phyloP scores from a whole-genome alignment of 2,329 filamentous ascomycete genomes.

The Talaromyces sp. region DNA sequence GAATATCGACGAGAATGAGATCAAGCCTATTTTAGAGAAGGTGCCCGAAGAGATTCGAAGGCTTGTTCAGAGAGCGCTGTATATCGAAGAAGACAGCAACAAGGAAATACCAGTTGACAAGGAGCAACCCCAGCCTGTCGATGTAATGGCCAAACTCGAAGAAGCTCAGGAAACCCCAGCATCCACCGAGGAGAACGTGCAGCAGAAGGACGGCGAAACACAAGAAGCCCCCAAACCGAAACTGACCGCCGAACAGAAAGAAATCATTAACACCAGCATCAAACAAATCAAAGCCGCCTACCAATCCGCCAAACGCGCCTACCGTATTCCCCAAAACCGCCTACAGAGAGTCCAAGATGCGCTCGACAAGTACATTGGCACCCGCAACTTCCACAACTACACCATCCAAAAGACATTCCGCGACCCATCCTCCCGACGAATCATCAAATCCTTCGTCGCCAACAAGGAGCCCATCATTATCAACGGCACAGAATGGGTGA shows the following conservation, averaged over 20 bases:
- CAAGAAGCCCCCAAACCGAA: conserved; percentile 13
- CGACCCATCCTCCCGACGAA: conserved; percentile 81
- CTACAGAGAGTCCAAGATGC: conserved; percentile 71
- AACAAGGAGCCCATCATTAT: conserved; percentile 75
- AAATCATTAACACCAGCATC: conserved; percentile 61
- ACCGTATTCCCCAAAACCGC: conserved; percentile 72
- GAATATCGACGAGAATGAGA: conserved; percentile 72
- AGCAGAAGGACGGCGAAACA: not conserved
- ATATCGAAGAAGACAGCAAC: conserved; percentile 35
- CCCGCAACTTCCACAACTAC: conserved; percentile 94
- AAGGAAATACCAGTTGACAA: conserved; percentile 16
- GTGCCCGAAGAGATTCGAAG: conserved; percentile 42
- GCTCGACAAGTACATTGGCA: conserved; percentile 74
- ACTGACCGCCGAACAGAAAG: conserved; percentile 28
- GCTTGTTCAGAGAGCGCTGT: conserved; percentile 42
- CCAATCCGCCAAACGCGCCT: conserved; percentile 74
- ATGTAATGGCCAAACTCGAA: not conserved
- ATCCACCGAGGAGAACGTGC: conserved; percentile 12
- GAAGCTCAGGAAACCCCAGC: not conserved
- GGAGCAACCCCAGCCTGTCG: conserved; percentile 21
- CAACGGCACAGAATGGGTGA: conserved; percentile 91
- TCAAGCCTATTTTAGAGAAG: conserved; percentile 62
- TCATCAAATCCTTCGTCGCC: conserved; percentile 88
- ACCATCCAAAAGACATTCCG: conserved; percentile 80
- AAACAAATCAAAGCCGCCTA: conserved; percentile 78